Evolutionary conservation across 2,329 filamentous ascomycete species (phyloP).

Genomic region (Penicillium polonicum): DNA sequence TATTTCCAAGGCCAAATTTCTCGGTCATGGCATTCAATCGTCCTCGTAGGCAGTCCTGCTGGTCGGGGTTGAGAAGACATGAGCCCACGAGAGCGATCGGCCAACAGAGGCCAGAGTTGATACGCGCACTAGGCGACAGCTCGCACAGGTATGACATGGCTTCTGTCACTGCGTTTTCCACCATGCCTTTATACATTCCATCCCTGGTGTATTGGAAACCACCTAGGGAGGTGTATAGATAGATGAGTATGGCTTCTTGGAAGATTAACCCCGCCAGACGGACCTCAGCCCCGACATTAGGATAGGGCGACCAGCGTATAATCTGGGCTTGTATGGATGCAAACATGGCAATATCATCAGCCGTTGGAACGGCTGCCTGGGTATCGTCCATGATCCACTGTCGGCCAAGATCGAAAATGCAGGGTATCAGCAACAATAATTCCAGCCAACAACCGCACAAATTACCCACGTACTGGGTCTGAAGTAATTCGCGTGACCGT

Average conservation of each 20-base stretch:
- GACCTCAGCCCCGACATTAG: slow-evolving; percentile 38
- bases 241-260: slow-evolving; percentile 48
- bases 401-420: slow-evolving; percentile 33
- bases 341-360: slow-evolving; percentile 48
- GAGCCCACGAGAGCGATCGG: slow-evolving; percentile 34
- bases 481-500: slow-evolving; percentile 29
- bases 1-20: slow-evolving; percentile 48
- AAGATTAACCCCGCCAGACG: slow-evolving; percentile 46
- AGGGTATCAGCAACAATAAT: slow-evolving; percentile 31
- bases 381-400: slow-evolving; percentile 36
- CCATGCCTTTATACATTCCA: slow-evolving; percentile 29
- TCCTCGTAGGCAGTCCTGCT: slow-evolving; percentile 29
- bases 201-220: slow-evolving; percentile 25
- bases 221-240: slow-evolving; percentile 37
- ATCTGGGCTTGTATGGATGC: slow-evolving; percentile 46
- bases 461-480: slow-evolving; percentile 31
- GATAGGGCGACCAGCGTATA: slow-evolving; percentile 41
- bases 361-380: slow-evolving; percentile 27
- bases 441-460: slow-evolving; percentile 35
- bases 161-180: slow-evolving; percentile 28
- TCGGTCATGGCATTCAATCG: slow-evolving; percentile 29
- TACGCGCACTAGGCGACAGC: slow-evolving; percentile 26
- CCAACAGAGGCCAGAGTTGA: slow-evolving; percentile 40
- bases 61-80: slow-evolving; percentile 22
- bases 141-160: slow-evolving; percentile 28